These are phyloP conservation scores for Pleurotus djamor DNA, from an alignment of 768 basidiomycete species.

Conservation along the genomic window DNA sequence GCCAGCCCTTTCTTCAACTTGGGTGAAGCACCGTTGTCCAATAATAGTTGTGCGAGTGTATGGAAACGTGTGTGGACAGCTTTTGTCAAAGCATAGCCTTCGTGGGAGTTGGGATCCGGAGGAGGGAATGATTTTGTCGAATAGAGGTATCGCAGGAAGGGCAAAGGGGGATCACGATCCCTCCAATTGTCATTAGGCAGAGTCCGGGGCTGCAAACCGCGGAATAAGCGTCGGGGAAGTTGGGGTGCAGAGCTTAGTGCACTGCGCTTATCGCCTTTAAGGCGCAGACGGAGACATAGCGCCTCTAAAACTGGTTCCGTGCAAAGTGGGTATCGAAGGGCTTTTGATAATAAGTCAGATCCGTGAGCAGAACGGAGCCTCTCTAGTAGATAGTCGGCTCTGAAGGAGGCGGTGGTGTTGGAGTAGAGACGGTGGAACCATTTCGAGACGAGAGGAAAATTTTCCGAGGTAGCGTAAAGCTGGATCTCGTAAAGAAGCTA, in stretches of 20 bases:
- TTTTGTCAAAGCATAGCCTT: constrained; percentile 80
- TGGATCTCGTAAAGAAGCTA: constrained; percentile 84
- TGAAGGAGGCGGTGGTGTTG: constrained; percentile 52
- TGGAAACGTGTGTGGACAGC: constrained; percentile 68
- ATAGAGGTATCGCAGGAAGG: constrained; percentile 62
- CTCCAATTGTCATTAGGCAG: constrained; percentile 32
- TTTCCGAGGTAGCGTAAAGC: constrained; percentile 60
- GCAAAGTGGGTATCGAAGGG: constrained; percentile 63
- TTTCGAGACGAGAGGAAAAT: constrained; percentile 59
- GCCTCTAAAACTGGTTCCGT: constrained; percentile 48
- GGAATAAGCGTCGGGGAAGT: constrained; percentile 70
- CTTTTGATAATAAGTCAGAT: constrained; percentile 38
- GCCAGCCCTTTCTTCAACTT: constrained; percentile 57
- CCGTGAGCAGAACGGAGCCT: constrained; percentile 17
- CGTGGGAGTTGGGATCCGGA: constrained; percentile 62
- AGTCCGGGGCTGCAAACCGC: constrained; percentile 34
- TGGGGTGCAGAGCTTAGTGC: constrained; percentile 28
- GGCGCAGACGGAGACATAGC: constrained; percentile 29
- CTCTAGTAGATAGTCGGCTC: constrained; percentile 63
- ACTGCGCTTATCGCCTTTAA: constrained; percentile 23
- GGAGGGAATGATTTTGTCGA: constrained; percentile 30
- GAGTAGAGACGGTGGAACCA: constrained; percentile 53
- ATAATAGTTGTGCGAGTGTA: constrained; percentile 68
- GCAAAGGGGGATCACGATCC: constrained; percentile 53
- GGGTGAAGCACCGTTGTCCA: constrained; percentile 74